These are phyloP conservation scores for Cladosporium sp. DNA, from an alignment of 2,329 filamentous ascomycete genomes.

Conservation along the genomic window DNA sequence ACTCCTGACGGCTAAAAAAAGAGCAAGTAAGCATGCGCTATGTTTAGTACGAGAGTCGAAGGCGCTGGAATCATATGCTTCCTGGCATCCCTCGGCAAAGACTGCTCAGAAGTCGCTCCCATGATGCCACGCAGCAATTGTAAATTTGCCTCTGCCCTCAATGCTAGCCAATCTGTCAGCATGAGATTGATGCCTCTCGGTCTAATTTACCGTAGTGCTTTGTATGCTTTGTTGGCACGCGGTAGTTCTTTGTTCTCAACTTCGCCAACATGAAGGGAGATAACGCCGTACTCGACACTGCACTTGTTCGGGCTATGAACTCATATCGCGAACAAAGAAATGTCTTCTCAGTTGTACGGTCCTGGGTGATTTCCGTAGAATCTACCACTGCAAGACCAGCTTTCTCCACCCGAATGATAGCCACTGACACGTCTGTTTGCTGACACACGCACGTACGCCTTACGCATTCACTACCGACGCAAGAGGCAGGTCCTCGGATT, in stretches of 20 bases:
- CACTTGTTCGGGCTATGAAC: not conserved
- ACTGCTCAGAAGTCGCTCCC: not conserved
- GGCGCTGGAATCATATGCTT: not conserved
- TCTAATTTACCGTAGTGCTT: not conserved
- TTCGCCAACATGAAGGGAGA: not conserved
- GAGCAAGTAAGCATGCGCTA: not conserved
- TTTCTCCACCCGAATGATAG: not conserved
- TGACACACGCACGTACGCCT: not conserved
- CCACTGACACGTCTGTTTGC: conserved; percentile 9
- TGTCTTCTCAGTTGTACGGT: not conserved
- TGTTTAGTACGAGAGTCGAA: not conserved
- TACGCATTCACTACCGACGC: not conserved
- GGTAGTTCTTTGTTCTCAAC: not conserved
- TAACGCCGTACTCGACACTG: not conserved
- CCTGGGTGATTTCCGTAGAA: not conserved
- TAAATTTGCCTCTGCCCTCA: not conserved
- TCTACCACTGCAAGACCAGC: not conserved
- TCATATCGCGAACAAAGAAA: conserved; percentile 13
- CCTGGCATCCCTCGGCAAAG: not conserved
- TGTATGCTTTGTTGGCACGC: not conserved
- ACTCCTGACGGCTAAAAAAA: not conserved
- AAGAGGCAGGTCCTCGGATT: conserved; percentile 15
- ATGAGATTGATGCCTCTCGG: not conserved
- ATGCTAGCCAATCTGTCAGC: not conserved
- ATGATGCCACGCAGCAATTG: not conserved